Evolutionary conservation across 345 rosid species (phyloP).

Genomic region (Populus pruinosa): DNA sequence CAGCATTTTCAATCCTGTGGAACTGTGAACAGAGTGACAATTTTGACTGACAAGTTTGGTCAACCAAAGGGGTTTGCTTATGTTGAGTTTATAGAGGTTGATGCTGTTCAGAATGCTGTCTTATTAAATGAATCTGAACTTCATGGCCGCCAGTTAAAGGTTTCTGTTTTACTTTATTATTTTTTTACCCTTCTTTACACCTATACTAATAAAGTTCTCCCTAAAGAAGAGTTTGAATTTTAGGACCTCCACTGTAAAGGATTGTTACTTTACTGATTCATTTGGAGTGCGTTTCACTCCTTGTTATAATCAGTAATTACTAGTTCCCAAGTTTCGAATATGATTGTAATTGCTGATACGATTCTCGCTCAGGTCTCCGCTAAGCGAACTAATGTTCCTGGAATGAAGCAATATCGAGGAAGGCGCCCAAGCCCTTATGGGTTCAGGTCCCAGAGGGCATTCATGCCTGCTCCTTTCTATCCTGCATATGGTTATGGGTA

Average conservation of each 20-base stretch:
- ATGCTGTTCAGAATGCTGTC: constrained; percentile 94
- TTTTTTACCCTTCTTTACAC: not conserved
- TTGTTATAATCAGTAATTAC: not conserved
- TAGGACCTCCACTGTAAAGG: not conserved
- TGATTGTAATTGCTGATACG: constrained; percentile 9
- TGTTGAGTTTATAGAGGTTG: constrained; percentile 91
- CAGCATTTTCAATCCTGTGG: constrained; percentile 99
- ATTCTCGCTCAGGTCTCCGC: constrained; percentile 72
- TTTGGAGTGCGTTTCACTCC: not conserved
- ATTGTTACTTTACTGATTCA: not conserved
- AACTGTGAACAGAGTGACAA: constrained; percentile 92
- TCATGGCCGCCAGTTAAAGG: constrained; percentile 98
- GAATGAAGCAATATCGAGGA: constrained; percentile 92
- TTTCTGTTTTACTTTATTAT: constrained; percentile 12
- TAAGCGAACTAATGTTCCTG: constrained; percentile 92
- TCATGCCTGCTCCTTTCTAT: constrained; percentile 64
- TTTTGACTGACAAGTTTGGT: constrained; percentile 97
- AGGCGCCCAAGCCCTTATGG: constrained; percentile 61
- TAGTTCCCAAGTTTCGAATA: not conserved
- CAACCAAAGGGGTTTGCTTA: constrained; percentile 99
- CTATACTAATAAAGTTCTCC: not conserved
- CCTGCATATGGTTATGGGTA: constrained; percentile 82
- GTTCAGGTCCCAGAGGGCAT: constrained; percentile 81
- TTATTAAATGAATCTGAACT: constrained; percentile 88
- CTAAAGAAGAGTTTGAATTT: not conserved